These are phyloP conservation scores for Cornus controversa DNA, from an alignment of 148 eudicot species.

Conservation along the genomic window DNA sequence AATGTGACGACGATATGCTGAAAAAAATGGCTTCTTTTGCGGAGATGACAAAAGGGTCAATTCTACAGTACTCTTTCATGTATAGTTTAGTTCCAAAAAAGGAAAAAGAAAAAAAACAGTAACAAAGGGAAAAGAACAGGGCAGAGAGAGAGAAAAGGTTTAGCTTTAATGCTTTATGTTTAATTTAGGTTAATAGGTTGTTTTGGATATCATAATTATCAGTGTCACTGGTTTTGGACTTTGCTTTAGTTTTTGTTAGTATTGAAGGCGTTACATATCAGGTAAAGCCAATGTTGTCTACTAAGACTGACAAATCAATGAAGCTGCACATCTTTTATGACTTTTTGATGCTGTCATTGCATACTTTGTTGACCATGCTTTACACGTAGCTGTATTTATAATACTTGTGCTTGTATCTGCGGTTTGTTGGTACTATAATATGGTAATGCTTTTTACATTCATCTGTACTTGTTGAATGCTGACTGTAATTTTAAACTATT, in stretches of 20 bases:
- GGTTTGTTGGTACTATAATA: too few relatives aligned
- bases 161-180: neutral
- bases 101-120: neutral
- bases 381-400: neutral
- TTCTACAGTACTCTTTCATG: neutral
- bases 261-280: neutral
- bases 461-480: too few relatives aligned
- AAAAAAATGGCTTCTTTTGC: neutral
- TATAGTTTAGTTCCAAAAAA: slow-evolving; percentile 16
- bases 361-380: neutral
- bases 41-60: neutral
- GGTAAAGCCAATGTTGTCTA: neutral
- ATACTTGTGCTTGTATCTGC: too few relatives aligned
- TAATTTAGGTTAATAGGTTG: neutral
- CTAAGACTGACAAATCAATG: slow-evolving; percentile 11
- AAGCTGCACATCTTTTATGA: slow-evolving; percentile 8
- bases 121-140: slow-evolving; percentile 1
- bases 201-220: neutral
- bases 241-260: neutral
- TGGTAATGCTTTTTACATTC: neutral
- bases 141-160: neutral
- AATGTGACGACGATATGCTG: neutral
- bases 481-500: neutral
- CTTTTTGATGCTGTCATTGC: neutral
- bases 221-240: slow-evolving; percentile 2